Base-by-base conservation (phyloP, 495 filamentous ascomycete genomes). In the Zalerion maritima region DNA sequence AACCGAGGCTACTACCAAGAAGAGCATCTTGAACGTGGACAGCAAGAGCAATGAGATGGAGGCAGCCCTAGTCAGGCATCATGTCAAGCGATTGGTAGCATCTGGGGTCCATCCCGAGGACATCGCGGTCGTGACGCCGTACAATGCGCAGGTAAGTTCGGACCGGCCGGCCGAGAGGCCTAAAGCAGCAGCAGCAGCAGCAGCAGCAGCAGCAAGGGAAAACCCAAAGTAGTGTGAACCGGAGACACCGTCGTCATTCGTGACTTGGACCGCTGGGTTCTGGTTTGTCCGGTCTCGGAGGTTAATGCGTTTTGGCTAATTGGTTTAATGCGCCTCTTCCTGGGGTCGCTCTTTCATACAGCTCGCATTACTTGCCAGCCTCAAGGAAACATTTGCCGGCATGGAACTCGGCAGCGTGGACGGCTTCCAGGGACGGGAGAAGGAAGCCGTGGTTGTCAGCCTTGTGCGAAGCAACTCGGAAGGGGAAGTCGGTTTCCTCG, bases 361-460 rank as follows among this genome's bases (percentile, higher is more conserved):
- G 70, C 62, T 94, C 5, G 72, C 78, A 2, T 54, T 92, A 0
- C 58, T 97, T 29, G 68, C 83, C 2, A 66, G 72, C 22, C 62
- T 97, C 11, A 83, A 86, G 34, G 79, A 86, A 29, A 58, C 60
- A 24, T 92, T 79, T 38, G 77, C 76, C 0, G 84, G 74, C 3
- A 70, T 99, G 9, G 89, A 99, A 49, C 56, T 96, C 11, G 89
- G 89, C 15, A 92, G 80, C 41, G 82, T 99, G 2, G 89, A 99
- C 54, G 86, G 85, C 5, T 99, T 99, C 49, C 89, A 99, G 49
- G 89, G 89, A 21, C 67, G 89, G 8, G 89, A 99, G 55, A 97
- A 99, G 54, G 89, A 99, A 49, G 89, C 80, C 2, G 78, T 99
- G 21, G 70, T 99, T 18, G 73, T 99, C 11, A 84, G 73, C 48